These are phyloP conservation scores for Onygenales sp. DNA, from an alignment of 2,329 filamentous ascomycete species.

Conservation along the genomic window DNA sequence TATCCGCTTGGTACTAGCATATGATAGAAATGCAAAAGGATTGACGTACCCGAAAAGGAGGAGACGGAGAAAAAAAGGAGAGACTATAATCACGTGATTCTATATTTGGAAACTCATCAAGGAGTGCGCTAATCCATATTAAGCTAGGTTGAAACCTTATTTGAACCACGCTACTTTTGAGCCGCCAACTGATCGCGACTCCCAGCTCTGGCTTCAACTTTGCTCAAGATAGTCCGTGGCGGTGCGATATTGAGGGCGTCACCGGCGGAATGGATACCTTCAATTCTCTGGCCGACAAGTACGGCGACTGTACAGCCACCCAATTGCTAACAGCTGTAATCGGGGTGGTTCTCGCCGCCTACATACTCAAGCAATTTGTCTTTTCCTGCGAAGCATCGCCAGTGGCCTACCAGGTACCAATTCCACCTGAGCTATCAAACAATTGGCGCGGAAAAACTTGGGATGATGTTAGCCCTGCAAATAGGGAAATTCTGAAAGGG, in stretches of 20 bases:
- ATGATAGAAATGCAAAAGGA: too few relatives aligned
- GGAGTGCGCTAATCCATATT: too few relatives aligned
- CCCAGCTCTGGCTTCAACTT: too few relatives aligned
- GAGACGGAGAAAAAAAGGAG: too few relatives aligned
- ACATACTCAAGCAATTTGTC: constrained; percentile 4
- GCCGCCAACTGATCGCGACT: too few relatives aligned
- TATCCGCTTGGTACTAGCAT: too few relatives aligned
- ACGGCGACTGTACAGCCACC: neutral
- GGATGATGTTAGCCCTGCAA: constrained; percentile 24
- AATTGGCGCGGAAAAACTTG: constrained; percentile 24
- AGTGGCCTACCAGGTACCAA: constrained; percentile 28
- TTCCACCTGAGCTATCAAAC: constrained; percentile 25
- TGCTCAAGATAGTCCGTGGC: too few relatives aligned
- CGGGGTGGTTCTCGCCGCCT: constrained; percentile 1
- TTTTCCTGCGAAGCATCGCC: constrained; percentile 22
- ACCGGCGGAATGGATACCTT: constrained; percentile 5
- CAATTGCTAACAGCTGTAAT: constrained; percentile 6
- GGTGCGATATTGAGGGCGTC: neutral
- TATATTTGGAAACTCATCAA: too few relatives aligned
- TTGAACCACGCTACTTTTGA: too few relatives aligned
- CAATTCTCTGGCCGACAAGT: constrained; percentile 1
- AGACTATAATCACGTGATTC: too few relatives aligned
- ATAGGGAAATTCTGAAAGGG: constrained; percentile 27
- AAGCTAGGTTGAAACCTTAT: too few relatives aligned
- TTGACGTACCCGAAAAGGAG: too few relatives aligned